phyloP scores from a whole-genome alignment of 805 yeast genomes.

The Yamadazyma ubonensis region DNA sequence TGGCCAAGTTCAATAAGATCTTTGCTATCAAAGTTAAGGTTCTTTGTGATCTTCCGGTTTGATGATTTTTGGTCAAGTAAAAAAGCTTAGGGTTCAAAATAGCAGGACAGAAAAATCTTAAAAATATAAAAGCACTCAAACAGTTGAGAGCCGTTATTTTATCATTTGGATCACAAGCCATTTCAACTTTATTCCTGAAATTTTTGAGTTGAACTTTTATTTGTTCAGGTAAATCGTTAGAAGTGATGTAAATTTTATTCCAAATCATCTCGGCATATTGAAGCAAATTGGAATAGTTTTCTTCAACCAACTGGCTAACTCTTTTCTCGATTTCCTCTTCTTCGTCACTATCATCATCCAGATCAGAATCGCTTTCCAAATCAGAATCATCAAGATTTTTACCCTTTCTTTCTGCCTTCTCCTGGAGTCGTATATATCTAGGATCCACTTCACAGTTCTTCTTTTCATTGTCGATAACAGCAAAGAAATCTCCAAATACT shows the following conservation, averaged over 20 bases:
- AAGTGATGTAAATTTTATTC: conserved; percentile 60
- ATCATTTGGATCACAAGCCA: conserved; percentile 57
- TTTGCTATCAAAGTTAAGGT: conserved; percentile 83
- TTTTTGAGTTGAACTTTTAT: conserved; percentile 63
- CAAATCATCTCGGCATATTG: conserved; percentile 59
- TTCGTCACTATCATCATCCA: conserved; percentile 27
- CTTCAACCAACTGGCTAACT: conserved; percentile 37
- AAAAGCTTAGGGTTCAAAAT: conserved; percentile 85
- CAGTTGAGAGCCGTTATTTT: conserved; percentile 61
- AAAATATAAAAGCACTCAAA: conserved; percentile 77
- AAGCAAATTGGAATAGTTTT: conserved; percentile 50
- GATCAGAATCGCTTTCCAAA: conserved; percentile 15
- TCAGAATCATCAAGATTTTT: conserved; percentile 21
- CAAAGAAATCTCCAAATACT: conserved; percentile 69
- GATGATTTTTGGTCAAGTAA: conserved; percentile 67
- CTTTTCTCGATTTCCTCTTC: conserved; percentile 32
- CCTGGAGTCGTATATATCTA: conserved; percentile 44
- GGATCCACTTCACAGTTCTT: conserved; percentile 84
- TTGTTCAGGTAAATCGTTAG: conserved; percentile 71
- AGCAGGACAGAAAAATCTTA: conserved; percentile 71
- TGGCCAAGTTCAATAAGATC: conserved; percentile 74
- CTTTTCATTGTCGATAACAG: conserved; percentile 48
- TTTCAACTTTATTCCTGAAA: conserved; percentile 63
- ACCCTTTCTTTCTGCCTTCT: conserved; percentile 26
- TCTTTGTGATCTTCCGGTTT: conserved; percentile 68